Percentiles rank a stretch among this genome's conserved stretches.
Evolutionary conservation across 345 rosid species (phyloP).

Genomic region (Passiflora organensis): DNA sequence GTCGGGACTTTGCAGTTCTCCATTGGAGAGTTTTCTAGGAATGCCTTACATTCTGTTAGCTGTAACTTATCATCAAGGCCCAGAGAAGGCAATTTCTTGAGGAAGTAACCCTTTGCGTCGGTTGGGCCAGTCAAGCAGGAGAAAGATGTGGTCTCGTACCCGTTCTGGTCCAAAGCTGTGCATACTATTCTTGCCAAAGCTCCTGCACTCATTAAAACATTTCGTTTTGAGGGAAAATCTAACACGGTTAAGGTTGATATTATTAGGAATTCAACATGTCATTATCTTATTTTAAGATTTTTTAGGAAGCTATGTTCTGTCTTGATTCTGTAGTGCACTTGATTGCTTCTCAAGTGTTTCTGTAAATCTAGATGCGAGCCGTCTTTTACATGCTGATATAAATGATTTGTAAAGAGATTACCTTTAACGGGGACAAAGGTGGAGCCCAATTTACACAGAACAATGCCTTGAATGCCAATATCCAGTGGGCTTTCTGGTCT

Average conservation of each 20-base stretch:
- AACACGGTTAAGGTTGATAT: background rate
- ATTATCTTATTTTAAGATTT: no score
- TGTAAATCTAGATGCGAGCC: no score
- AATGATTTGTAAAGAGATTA: background rate
- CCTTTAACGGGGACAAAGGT: background rate
- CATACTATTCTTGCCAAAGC: background rate
- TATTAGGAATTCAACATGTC: no score
- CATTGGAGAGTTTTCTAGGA: conserved; percentile 2
- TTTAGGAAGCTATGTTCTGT: no score
- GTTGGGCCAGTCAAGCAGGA: background rate
- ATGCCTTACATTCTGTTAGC: conserved; percentile 4
- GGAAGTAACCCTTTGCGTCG: background rate
- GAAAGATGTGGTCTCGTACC: background rate
- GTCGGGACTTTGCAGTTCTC: conserved; percentile 4
- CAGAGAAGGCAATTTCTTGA: background rate
- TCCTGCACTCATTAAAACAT: background rate
- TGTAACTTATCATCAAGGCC: background rate
- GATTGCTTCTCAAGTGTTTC: no score
- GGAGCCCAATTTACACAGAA: background rate
- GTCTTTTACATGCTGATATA: background rate
- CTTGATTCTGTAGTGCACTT: no score
- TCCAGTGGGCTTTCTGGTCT: background rate
- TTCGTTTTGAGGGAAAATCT: background rate
- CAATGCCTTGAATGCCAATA: background rate
- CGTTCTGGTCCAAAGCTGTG: background rate